These are phyloP conservation scores for Centrapalus pauciflorus DNA, from an alignment of 129 eudicot genomes.

Conservation along the genomic window DNA sequence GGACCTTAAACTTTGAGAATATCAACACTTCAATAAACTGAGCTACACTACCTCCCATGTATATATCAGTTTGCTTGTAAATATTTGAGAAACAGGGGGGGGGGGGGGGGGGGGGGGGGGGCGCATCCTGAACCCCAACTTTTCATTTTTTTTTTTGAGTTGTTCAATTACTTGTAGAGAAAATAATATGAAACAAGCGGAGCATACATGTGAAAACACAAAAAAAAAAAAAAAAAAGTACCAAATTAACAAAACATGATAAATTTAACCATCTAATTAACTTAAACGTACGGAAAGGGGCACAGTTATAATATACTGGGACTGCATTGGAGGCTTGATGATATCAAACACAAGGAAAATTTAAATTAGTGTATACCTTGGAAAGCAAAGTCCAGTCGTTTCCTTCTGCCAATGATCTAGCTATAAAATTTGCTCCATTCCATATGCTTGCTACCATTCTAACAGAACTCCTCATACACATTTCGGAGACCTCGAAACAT, in stretches of 20 bases:
- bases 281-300: neutral
- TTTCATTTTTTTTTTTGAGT: neutral
- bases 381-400: slow-evolving; percentile 64
- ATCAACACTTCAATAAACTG: neutral
- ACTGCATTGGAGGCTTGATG: neutral
- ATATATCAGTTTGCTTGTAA: no score
- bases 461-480: slow-evolving; percentile 34
- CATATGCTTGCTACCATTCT: slow-evolving; percentile 38
- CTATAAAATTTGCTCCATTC: slow-evolving; percentile 35
- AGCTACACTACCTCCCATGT: no score
- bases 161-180: neutral
- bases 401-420: slow-evolving; percentile 57
- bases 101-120: no score
- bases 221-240: neutral
- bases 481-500: slow-evolving; percentile 61
- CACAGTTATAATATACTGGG: neutral
- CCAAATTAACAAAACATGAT: neutral
- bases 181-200: neutral
- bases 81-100: no score
- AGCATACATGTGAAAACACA: neutral
- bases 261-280: neutral
- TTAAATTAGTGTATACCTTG: slow-evolving; percentile 43
- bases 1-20: neutral
- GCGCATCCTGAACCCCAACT: neutral
- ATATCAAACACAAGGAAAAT: neutral